Percentiles rank a stretch among this genome's conserved stretches.
Evolutionary conservation across 352 stramenopile species (phyloP).

Genomic region (Globisporangium polare): DNA sequence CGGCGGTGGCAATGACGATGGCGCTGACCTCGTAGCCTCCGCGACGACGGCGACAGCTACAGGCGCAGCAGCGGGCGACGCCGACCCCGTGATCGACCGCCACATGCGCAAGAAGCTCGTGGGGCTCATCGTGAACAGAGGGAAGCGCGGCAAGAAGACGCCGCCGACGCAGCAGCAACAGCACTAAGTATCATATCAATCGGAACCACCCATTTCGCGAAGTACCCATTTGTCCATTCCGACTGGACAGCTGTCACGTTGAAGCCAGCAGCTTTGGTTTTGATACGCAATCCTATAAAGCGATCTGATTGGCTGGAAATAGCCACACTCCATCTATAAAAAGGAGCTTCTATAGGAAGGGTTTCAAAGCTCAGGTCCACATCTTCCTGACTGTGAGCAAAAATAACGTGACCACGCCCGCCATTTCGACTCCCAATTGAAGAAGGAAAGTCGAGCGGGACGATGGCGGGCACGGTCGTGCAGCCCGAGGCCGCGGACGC

Average conservation of each 20-base stretch:
- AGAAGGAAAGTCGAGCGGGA: constrained; percentile 2
- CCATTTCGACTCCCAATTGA: not conserved
- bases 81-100: constrained; percentile 66
- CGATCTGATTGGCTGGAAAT: constrained; percentile 6
- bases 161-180: constrained; percentile 20
- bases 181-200: constrained; percentile 7
- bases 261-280: constrained; percentile 2
- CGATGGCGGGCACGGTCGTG: constrained; percentile 14
- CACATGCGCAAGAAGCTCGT: constrained; percentile 83
- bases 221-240: not conserved
- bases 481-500: constrained; percentile 18
- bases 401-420: not conserved
- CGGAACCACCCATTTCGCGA: not conserved
- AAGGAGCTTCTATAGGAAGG: not conserved
- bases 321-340: constrained; percentile 8
- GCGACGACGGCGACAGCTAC: not conserved
- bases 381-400: no score
- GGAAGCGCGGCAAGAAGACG: constrained; percentile 65
- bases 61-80: constrained; percentile 21
- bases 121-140: constrained; percentile 73
- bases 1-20: constrained; percentile 25
- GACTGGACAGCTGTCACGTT: not conserved
- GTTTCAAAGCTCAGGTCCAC: constrained; percentile 7
- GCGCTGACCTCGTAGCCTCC: constrained; percentile 3
- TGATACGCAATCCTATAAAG: not conserved